These are phyloP conservation scores for Murraya paniculata DNA, from an alignment of 345 rosid species.

Conservation along the genomic window DNA sequence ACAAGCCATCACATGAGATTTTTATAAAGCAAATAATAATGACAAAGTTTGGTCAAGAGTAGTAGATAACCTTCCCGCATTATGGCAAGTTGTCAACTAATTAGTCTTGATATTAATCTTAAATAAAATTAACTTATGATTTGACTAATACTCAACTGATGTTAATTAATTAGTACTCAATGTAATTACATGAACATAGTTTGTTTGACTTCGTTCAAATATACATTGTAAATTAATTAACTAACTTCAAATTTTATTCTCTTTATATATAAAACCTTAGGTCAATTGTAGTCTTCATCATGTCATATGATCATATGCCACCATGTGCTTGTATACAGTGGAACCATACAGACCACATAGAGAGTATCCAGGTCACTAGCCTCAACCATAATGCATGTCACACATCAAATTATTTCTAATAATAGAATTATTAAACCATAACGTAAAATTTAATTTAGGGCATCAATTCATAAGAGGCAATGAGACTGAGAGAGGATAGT, in stretches of 20 bases:
- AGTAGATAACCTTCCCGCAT: slow-evolving; percentile 23
- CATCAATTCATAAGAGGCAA: background rate
- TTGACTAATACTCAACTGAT: slow-evolving; percentile 4
- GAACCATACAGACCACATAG: background rate
- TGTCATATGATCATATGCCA: slow-evolving; percentile 9
- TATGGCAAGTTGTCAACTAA: slow-evolving; percentile 15
- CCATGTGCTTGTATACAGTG: background rate
- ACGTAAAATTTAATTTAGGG: background rate
- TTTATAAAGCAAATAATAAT: background rate
- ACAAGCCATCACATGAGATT: slow-evolving; percentile 4
- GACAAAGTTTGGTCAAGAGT: background rate
- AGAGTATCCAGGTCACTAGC: too few relatives aligned
- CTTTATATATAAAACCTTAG: background rate
- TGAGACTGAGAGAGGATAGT: background rate
- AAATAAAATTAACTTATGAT: slow-evolving; percentile 1
- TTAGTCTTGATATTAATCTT: background rate
- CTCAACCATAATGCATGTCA: background rate
- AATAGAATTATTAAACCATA: background rate
- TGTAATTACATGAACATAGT: background rate
- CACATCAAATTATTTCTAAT: background rate
- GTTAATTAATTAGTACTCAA: background rate
- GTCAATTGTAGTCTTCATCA: slow-evolving; percentile 5
- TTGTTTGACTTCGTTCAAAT: slow-evolving; percentile 19
- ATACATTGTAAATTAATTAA: background rate
- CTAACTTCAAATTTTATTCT: background rate